These are phyloP conservation scores for Gilbertella persicaria DNA, from an alignment of 371 early-diverging fungal species.

Conservation along the genomic window DNA sequence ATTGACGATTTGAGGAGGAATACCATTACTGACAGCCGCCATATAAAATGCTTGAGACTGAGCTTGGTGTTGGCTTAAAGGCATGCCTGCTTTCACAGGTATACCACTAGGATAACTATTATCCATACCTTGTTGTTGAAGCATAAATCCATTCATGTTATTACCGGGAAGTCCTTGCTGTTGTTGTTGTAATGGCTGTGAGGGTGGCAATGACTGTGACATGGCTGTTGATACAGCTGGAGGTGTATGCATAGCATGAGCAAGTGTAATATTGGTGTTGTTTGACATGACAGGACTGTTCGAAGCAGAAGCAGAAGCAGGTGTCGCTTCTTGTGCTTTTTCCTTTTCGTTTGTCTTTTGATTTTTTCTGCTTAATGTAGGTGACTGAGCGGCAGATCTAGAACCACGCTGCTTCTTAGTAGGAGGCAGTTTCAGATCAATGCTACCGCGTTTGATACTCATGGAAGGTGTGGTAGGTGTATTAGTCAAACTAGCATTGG, in stretches of 20 bases:
- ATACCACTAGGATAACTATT: conserved; percentile 6
- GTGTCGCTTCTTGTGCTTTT: conserved; percentile 4
- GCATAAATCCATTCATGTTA: not conserved
- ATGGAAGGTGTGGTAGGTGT: conserved; percentile 6
- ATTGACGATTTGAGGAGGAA: conserved; percentile 36
- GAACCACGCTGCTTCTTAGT: conserved; percentile 38
- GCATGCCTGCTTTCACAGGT: conserved; percentile 24
- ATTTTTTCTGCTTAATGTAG: conserved; percentile 23
- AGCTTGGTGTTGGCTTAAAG: conserved; percentile 24
- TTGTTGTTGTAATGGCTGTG: not conserved
- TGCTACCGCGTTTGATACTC: conserved; percentile 40
- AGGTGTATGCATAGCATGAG: not conserved
- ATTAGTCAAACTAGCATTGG: conserved; percentile 2
- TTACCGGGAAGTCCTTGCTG: not conserved
- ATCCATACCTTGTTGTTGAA: conserved; percentile 1
- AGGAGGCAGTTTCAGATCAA: conserved; percentile 46
- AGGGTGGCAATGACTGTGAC: too few relatives aligned
- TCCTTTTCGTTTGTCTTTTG: conserved; percentile 9
- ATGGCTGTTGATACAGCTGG: not conserved
- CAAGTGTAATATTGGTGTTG: not conserved
- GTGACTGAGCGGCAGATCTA: conserved; percentile 18
- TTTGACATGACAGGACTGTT: conserved; percentile 13
- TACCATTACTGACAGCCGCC: conserved; percentile 35
- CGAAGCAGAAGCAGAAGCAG: conserved; percentile 3
- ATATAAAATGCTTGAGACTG: conserved; percentile 31